These are phyloP conservation scores for Batrachochytrium dendrobatidis DNA, from an alignment of 371 early-diverging fungal species.

Conservation along the genomic window DNA sequence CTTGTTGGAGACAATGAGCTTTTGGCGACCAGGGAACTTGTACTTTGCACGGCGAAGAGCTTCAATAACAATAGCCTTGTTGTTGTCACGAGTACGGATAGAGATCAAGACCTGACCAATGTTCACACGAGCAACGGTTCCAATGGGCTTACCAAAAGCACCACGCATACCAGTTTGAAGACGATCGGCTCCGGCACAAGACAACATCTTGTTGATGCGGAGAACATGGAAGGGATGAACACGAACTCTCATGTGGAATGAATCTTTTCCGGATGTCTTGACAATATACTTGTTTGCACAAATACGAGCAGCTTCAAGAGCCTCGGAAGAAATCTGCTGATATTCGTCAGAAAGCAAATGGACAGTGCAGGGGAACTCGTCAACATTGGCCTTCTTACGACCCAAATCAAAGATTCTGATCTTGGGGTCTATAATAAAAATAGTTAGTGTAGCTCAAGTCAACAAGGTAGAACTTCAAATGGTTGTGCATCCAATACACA, in stretches of 20 bases:
- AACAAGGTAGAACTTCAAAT: not conserved
- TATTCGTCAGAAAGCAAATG: conserved; percentile 98
- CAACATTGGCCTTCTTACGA: conserved; percentile 97
- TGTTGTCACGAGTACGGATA: conserved; percentile 95
- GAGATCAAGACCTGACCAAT: conserved; percentile 98
- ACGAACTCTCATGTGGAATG: conserved; percentile 99
- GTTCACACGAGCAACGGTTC: conserved; percentile 98
- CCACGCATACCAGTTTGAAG: conserved; percentile 99
- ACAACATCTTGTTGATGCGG: conserved; percentile 99
- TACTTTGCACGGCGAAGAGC: conserved; percentile 98
- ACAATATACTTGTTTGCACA: conserved; percentile 99
- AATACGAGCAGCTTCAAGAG: conserved; percentile 99
- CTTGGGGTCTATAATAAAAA: conserved; percentile 93
- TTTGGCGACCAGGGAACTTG: conserved; percentile 99
- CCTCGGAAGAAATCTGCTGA: conserved; percentile 99
- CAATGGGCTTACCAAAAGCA: conserved; percentile 99
- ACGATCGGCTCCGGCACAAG: conserved; percentile 99
- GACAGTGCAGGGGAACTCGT: conserved; percentile 96
- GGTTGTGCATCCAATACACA: not conserved
- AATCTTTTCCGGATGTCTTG: conserved; percentile 98
- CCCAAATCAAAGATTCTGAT: conserved; percentile 99
- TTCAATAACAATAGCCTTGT: conserved; percentile 94
- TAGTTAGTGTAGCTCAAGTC: no score
- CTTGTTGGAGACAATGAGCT: conserved; percentile 98
- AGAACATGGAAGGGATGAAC: conserved; percentile 99